Evolutionary conservation across 1,139 yeast species (phyloP).

Genomic region (Geotrichum reessii): DNA sequence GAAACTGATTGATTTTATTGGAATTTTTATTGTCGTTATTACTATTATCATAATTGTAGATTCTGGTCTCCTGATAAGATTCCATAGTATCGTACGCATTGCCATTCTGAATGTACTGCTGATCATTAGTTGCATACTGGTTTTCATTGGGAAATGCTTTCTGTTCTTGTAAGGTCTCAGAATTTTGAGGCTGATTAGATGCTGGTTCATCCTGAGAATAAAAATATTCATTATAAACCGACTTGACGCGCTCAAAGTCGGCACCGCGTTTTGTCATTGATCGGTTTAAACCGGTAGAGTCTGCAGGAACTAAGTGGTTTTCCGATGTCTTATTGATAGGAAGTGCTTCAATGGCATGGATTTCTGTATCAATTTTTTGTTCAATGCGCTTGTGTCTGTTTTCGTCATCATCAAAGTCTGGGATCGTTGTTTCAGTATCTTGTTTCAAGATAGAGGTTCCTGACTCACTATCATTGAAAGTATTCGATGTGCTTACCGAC

Average conservation of each 20-base stretch:
- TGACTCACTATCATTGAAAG: neutral
- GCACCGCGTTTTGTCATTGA: neutral
- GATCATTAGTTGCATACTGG: neutral
- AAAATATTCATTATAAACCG: conserved; percentile 33
- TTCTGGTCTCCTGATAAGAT: neutral
- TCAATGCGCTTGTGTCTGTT: conserved; percentile 8
- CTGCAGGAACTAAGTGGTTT: neutral
- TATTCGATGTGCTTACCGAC: neutral
- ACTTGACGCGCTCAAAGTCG: conserved; percentile 31
- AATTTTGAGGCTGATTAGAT: neutral
- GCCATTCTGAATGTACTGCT: neutral
- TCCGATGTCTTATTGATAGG: neutral
- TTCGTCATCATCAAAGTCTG: conserved; percentile 14
- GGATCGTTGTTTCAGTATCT: neutral
- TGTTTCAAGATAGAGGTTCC: neutral
- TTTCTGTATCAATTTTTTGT: neutral
- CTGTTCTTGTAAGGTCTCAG: neutral
- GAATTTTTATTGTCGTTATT: neutral
- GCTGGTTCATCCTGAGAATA: conserved; percentile 18
- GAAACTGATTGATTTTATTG: neutral
- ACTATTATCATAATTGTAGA: neutral
- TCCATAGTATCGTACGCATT: neutral
- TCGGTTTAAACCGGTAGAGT: neutral
- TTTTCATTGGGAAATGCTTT: neutral
- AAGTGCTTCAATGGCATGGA: conserved; percentile 3